phyloP scores from a whole-genome alignment of 345 rosid genomes.

The Eutrema yunnanense region DNA sequence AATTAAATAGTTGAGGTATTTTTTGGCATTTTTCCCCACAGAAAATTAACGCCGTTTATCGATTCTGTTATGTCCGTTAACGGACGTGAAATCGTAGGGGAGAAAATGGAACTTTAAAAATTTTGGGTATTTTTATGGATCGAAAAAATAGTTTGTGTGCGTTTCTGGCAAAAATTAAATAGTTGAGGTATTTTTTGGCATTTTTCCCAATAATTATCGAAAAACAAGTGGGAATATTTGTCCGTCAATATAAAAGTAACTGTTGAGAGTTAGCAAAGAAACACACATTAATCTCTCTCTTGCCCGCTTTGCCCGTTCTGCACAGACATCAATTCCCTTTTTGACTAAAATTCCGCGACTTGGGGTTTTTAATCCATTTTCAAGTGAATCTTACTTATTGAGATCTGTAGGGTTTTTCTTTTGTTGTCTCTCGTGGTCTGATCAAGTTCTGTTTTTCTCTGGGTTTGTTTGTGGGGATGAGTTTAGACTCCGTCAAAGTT shows the following conservation, averaged over 20 bases:
- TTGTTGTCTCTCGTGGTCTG: not conserved
- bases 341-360: constrained; percentile 24
- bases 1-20: too few relatives aligned
- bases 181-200: too few relatives aligned
- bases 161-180: too few relatives aligned
- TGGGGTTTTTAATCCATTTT: not conserved
- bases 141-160: too few relatives aligned
- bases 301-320: constrained; percentile 22
- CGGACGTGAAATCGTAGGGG: too few relatives aligned
- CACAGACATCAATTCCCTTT: constrained; percentile 29
- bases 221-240: too few relatives aligned
- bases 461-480: constrained; percentile 9
- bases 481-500: constrained; percentile 22
- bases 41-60: too few relatives aligned
- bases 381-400: constrained; percentile 11
- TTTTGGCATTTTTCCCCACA: too few relatives aligned
- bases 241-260: not conserved
- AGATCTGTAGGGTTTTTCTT: not conserved
- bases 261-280: constrained; percentile 27
- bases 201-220: too few relatives aligned
- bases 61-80: too few relatives aligned
- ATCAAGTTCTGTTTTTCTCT: not conserved
- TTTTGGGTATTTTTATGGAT: too few relatives aligned
- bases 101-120: too few relatives aligned
- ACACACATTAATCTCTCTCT: constrained; percentile 12